phyloP scores from a whole-genome alignment of 768 basidiomycete genomes.

The Mycena galericulata region DNA sequence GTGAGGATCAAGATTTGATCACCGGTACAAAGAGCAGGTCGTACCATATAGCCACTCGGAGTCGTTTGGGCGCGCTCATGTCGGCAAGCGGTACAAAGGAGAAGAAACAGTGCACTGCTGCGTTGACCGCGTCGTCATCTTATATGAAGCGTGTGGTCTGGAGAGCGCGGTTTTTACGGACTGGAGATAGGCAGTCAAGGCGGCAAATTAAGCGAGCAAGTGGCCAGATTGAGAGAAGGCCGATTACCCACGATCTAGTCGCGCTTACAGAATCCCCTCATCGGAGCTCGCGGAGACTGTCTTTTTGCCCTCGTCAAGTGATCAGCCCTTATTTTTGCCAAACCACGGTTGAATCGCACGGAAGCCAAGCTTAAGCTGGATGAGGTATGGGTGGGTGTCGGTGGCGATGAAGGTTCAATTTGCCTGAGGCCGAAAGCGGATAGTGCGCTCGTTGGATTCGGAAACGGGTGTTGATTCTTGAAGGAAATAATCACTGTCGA shows the following conservation, averaged over 20 bases:
- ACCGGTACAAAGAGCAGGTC: constrained; percentile 35
- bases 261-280: constrained; percentile 34
- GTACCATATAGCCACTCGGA: constrained; percentile 69
- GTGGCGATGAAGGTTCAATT: constrained; percentile 19
- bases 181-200: constrained; percentile 34
- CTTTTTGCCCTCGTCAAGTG: constrained; percentile 24
- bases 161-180: constrained; percentile 62
- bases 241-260: constrained; percentile 59
- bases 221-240: constrained; percentile 48
- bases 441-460: background rate
- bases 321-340: background rate
- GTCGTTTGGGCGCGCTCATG: constrained; percentile 45
- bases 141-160: constrained; percentile 45
- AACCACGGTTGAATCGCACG: constrained; percentile 26
- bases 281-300: constrained; percentile 35
- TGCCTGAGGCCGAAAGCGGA: constrained; percentile 6
- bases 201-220: constrained; percentile 50
- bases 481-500: background rate
- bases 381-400: background rate
- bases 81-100: background rate
- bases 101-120: background rate
- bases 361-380: background rate
- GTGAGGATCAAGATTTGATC: constrained; percentile 27
- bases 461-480: background rate
- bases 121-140: constrained; percentile 33